Conservation (phyloP, 768 basidiomycete species). For the Mycena indigotica region DNA sequence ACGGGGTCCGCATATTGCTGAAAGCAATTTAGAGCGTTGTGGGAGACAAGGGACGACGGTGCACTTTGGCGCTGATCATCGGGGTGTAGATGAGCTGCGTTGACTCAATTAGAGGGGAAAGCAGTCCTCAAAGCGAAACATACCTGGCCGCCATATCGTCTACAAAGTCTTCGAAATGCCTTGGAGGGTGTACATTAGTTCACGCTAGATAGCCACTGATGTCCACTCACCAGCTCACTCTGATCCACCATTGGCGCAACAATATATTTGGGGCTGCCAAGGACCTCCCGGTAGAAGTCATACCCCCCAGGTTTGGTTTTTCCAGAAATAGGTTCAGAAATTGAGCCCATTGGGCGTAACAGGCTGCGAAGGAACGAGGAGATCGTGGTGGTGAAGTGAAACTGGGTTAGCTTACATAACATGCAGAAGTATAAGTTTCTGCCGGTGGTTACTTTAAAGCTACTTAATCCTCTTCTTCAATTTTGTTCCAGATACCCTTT, state of each 20-base stretch:
- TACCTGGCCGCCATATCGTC: conserved; percentile 82
- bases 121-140: conserved; percentile 18
- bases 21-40: neutral
- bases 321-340: neutral
- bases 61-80: conserved; percentile 94
- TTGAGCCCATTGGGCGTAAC: neutral
- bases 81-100: conserved; percentile 87
- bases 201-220: conserved; percentile 8
- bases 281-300: conserved; percentile 76
- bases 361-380: neutral
- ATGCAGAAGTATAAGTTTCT: no score
- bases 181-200: conserved; percentile 31
- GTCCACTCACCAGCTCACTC: conserved; percentile 79
- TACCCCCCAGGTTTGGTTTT: conserved; percentile 68
- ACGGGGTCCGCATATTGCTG: conserved; percentile 52
- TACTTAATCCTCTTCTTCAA: conserved; percentile 13
- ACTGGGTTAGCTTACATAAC: no score
- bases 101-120: conserved; percentile 19
- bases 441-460: no score
- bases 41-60: neutral
- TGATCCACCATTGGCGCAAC: conserved; percentile 99
- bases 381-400: neutral
- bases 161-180: conserved; percentile 88
- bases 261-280: conserved; percentile 85
- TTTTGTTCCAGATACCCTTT: conserved; percentile 2